Evolutionary conservation across 306 rosid genomes (phyloP), one percentile per base, ranked within the genome.

Genomic region (Canavalia ensiformis): DNA sequence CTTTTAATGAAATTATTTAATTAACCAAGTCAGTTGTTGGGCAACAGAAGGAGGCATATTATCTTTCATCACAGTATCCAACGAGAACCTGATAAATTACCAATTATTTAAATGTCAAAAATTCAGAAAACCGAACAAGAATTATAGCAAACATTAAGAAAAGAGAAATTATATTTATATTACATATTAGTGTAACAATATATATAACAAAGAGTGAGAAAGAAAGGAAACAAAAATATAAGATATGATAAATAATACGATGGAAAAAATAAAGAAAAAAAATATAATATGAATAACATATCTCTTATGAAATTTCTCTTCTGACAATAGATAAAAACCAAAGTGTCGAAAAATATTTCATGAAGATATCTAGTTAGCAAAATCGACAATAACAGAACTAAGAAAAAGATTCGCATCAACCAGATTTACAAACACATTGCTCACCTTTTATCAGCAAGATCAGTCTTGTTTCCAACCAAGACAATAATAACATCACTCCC

Each of bases 401-500:
- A 9, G 28, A 41, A 28, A 72, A 73, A 10, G 2, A 65, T 4
- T 31, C 9, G 46, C 69, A 68, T 12, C 5, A 58, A 47, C 50
- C 52, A 56, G 28, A 55, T 55, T 49, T 54, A 34, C 25, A 28
- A 52, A 64, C 6, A 33, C 47, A 54, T 66, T 68, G 72, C 92
- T 84, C 85, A 88, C 97, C 97, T 88, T 89, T 93, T 93, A 25
- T 91, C 97, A 56, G 90, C 96, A 37, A 91, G 94, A 87, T 93
- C 97, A 9, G 94, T 92, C 84, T 92, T 92, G 89, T 92, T 92
- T 64, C 97, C 97, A 9, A 92, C 97, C 69, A 92, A 91, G 70
- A 93, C 94, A 65, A 93, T 93, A 54, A 93, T 88, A 69, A 93
- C 97, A 88, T 93, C 97, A 42, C 91, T 83, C 9, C 97, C 97